Evolutionary conservation across 2,329 filamentous ascomycete species (phyloP), one percentile per base, ranked within the genome.

Genomic region (Teratosphaeria viscida): DNA sequence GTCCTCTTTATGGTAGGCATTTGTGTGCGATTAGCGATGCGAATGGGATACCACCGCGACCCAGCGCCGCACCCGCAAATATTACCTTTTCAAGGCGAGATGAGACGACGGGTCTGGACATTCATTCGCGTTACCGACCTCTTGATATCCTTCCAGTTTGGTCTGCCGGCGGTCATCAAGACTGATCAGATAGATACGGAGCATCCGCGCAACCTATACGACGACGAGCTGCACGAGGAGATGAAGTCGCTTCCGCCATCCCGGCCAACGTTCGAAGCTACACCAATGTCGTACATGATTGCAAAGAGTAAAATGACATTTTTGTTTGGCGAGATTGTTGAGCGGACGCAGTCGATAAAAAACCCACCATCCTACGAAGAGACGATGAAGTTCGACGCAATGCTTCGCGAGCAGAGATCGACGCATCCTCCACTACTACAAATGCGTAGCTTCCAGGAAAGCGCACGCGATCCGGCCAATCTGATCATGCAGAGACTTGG

Each of bases 401-500:
- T 82, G 59, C 75, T 85, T 57, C 78, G 82, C 52, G 81, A 82
- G 60, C 75, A 81, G 29, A 77, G 81, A 27, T 79, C 87, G 37
- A 82, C 86, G 59, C 81, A 95, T 56, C 90, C 94, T 0, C 87
- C 89, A 2, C 88, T 95, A 72, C 78, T 97, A 35, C 86, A 85
- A 66, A 79, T 95, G 65, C 85, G 86, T 35, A 81, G 86, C 0
- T 80, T 95, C 60, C 87, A 92, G 60, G 87, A 90, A 59, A 84
- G 82, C 52, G 86, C 84, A 4, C 80, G 85, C 54, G 92, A 96
- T 61, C 86, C 84, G 0, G 78, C 82, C 2, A 81, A 80, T 26
- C 68, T 86, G 35, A 82, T 96, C 60, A 87, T 95, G 77, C 88
- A 92, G 57, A 85, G 92, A 32, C 92, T 91, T 71, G 88, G 88